These are phyloP conservation scores for Kregervanrija pseudodelftensis DNA, from an alignment of 805 yeast species.

Conservation along the genomic window DNA sequence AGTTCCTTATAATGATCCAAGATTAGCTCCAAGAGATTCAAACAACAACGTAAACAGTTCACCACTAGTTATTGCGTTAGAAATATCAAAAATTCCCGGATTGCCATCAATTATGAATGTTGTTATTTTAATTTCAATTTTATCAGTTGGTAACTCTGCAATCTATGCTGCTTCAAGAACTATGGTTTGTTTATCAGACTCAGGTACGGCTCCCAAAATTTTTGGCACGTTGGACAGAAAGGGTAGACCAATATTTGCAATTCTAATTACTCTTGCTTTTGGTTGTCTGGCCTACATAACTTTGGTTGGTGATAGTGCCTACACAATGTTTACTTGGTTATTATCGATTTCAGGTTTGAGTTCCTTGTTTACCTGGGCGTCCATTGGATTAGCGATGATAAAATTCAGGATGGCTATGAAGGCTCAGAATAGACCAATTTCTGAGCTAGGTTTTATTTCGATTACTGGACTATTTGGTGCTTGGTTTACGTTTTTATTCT, in stretches of 20 bases:
- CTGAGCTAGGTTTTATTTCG: slow-evolving; percentile 36
- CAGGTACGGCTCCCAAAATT: slow-evolving; percentile 37
- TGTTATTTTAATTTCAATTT: slow-evolving; percentile 33
- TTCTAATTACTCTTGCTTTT: slow-evolving; percentile 30
- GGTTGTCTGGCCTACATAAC: slow-evolving; percentile 41
- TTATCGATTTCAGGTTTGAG: slow-evolving; percentile 43
- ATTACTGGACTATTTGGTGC: slow-evolving; percentile 39
- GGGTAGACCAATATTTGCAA: slow-evolving; percentile 45
- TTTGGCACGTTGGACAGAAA: slow-evolving; percentile 40
- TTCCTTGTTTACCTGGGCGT: slow-evolving; percentile 42
- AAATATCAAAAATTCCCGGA: slow-evolving; percentile 29
- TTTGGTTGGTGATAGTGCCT: slow-evolving; percentile 33
- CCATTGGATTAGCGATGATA: slow-evolving; percentile 36
- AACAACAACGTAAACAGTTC: slow-evolving; percentile 31
- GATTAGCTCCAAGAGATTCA: slow-evolving; percentile 23
- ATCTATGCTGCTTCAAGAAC: slow-evolving; percentile 54
- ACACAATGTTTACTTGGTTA: slow-evolving; percentile 39
- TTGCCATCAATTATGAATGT: slow-evolving; percentile 35
- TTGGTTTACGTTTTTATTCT: slow-evolving; percentile 29
- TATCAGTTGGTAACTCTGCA: slow-evolving; percentile 45
- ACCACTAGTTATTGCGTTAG: slow-evolving; percentile 43
- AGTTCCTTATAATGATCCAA: slow-evolving; percentile 37
- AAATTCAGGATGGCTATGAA: slow-evolving; percentile 40
- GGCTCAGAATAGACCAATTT: slow-evolving; percentile 33
- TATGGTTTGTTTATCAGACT: slow-evolving; percentile 38